Conservation (phyloP, 768 basidiomycete species). For the Flagelloscypha sp. region DNA sequence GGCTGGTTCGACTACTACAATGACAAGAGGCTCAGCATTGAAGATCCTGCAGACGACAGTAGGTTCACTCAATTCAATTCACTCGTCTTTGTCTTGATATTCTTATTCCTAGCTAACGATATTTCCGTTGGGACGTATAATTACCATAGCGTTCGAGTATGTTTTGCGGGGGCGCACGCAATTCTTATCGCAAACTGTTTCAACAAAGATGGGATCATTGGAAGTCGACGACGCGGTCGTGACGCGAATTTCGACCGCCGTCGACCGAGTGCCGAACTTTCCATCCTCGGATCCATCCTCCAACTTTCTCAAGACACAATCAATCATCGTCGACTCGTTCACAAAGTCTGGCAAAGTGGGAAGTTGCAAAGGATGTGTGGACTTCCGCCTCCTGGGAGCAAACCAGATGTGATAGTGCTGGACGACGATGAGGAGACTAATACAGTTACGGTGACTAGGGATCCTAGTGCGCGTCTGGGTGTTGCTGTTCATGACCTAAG, state of each 20-base stretch:
- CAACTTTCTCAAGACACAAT: constrained; percentile 44
- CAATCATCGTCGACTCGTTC: constrained; percentile 60
- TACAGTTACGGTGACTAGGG: too few relatives aligned
- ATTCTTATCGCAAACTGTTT: constrained; percentile 75
- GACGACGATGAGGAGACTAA: too few relatives aligned
- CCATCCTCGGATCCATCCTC: constrained; percentile 40
- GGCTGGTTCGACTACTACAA: constrained; percentile 71
- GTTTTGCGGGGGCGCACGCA: constrained; percentile 73
- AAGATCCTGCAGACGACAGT: constrained; percentile 90
- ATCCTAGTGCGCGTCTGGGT: constrained; percentile 11
- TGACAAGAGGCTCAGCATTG: constrained; percentile 65
- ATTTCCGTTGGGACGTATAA: constrained; percentile 85
- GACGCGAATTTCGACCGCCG: constrained; percentile 34
- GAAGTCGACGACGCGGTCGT: constrained; percentile 43
- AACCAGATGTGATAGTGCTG: constrained; percentile 15
- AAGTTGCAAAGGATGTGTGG: constrained; percentile 1
- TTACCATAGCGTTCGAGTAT: constrained; percentile 71
- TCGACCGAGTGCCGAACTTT: constrained; percentile 55
- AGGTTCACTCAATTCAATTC: constrained; percentile 24
- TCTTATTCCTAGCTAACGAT: constrained; percentile 56
- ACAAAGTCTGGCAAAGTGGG: constrained; percentile 47
- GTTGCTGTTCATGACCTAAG: constrained; percentile 15
- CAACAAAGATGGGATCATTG: constrained; percentile 52
- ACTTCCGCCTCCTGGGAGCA: constrained; percentile 16
- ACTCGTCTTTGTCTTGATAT: constrained; percentile 12